Base-by-base conservation (phyloP, 1,284 basidiomycete species). In the Moesziomyces aphidis region DNA sequence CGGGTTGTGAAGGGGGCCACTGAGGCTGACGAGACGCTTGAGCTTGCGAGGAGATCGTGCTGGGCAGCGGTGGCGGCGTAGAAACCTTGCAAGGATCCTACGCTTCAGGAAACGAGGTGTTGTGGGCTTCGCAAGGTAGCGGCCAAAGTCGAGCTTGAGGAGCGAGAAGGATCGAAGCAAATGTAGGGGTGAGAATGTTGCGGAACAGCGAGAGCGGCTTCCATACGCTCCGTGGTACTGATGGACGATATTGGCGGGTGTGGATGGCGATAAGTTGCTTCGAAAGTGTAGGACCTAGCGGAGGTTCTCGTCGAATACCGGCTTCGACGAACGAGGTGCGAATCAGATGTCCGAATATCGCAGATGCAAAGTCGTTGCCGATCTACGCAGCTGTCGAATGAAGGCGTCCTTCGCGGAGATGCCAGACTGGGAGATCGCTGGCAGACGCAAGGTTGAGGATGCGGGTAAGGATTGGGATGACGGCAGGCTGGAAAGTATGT, bases 41-140 rank as follows among this genome's bases (percentile, higher is more conserved):
- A 19, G 39, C 39, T 42, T 42, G 67, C 21, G 61, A 60, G 47
- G 61, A 64, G 42, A 70, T 70, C 67, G 67, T 70, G 46, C 49
- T 63, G 61, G 67, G 61, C 57, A 60, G 50, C 24, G 50, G 28
- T 3, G n/a, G 39, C 11, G 39, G 67, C 67, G 67, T 61, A 53
- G 61, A 61, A 23, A 46, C 42, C 54, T 24, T 45, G 5, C 44
- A 26, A 64, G 67, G 67, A 54, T 48, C 61, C 58, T 57, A 70
- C 67, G 67, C 67, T 56, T 11, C 13, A 3, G 19, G 26, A 10
- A 23, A 34, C 8, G 28, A 5, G 24, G 42, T 21, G 17, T 19
- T 22, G 1, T 7, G 23, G 17, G 36, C 17, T 22, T 21, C 15
- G 23, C 31, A 39, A 8, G 26, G 31, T 22, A 22, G 39, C 7